These are phyloP conservation scores for Globisporangium echinulatum DNA, from an alignment of 352 stramenopile species.

Conservation along the genomic window DNA sequence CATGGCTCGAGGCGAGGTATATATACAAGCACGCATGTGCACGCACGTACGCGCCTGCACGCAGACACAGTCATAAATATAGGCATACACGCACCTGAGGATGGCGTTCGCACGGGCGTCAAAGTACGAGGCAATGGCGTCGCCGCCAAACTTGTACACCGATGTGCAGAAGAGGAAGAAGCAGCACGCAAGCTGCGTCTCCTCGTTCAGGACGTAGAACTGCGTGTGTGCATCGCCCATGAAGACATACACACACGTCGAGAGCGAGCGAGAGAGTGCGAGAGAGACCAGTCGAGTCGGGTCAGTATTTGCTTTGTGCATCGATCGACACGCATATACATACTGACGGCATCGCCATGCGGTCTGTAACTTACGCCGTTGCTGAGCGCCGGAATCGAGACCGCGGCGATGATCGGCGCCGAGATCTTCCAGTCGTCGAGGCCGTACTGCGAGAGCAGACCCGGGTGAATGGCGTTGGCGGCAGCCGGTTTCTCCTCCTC, in stretches of 20 bases:
- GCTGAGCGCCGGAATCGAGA: slow-evolving; percentile 69
- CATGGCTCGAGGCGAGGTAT: too few species aligned
- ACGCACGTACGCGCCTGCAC: slow-evolving; percentile 2
- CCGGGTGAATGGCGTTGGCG: slow-evolving; percentile 33
- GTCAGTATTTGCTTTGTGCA: too few species aligned
- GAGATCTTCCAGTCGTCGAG: slow-evolving; percentile 85
- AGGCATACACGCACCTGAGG: slow-evolving; percentile 35
- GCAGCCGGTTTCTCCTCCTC: slow-evolving; percentile 40
- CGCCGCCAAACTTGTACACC: slow-evolving; percentile 80
- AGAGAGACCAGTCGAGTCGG: too few species aligned
- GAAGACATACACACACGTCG: not conserved
- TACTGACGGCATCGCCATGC: not conserved
- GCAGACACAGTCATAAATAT: not conserved
- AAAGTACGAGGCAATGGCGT: slow-evolving; percentile 83
- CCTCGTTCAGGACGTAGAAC: slow-evolving; percentile 84
- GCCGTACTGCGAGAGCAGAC: slow-evolving; percentile 54
- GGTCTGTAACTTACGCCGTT: slow-evolving; percentile 54
- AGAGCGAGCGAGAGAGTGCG: not conserved
- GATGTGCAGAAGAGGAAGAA: slow-evolving; percentile 84
- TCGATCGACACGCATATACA: not conserved
- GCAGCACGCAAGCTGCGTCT: slow-evolving; percentile 79
- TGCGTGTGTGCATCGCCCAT: slow-evolving; percentile 10
- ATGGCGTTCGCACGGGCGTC: slow-evolving; percentile 70
- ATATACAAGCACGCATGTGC: too few species aligned
- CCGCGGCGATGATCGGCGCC: slow-evolving; percentile 56